Evolutionary conservation across 2,329 filamentous ascomycete species (phyloP).

Genomic region (Nothophoma quercina): DNA sequence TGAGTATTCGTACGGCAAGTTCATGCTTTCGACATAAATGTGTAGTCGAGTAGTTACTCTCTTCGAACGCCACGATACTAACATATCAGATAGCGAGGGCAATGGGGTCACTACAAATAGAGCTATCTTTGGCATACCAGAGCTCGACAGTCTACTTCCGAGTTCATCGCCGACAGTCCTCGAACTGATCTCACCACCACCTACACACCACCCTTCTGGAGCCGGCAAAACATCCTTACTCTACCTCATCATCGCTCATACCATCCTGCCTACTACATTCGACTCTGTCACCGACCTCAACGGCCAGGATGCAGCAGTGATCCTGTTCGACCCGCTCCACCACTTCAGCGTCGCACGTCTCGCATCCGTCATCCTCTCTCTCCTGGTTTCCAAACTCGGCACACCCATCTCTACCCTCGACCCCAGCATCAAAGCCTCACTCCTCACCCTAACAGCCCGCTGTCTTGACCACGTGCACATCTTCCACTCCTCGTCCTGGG

Average conservation of each 20-base stretch:
- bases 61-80: not conserved
- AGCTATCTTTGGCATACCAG: constrained; percentile 52
- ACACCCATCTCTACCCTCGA: not conserved
- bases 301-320: constrained; percentile 55
- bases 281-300: constrained; percentile 33
- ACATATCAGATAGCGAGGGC: not conserved
- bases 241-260: constrained; percentile 61
- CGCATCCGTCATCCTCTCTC: constrained; percentile 43
- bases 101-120: not conserved
- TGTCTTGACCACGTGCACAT: constrained; percentile 65
- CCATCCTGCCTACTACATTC: constrained; percentile 57
- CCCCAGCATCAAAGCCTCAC: not conserved
- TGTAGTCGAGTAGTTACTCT: not conserved
- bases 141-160: constrained; percentile 54
- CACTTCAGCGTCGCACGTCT: constrained; percentile 62
- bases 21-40: not conserved
- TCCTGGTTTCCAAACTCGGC: constrained; percentile 12
- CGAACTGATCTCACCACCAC: constrained; percentile 61
- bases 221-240: constrained; percentile 67
- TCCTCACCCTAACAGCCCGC: constrained; percentile 40
- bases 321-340: constrained; percentile 64
- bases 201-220: constrained; percentile 48
- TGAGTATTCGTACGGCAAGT: not conserved
- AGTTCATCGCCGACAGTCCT: constrained; percentile 41
- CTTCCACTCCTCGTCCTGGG: constrained; percentile 62